These are phyloP conservation scores for Tricholoma sp. DNA, from an alignment of 768 basidiomycete genomes.

Conservation along the genomic window DNA sequence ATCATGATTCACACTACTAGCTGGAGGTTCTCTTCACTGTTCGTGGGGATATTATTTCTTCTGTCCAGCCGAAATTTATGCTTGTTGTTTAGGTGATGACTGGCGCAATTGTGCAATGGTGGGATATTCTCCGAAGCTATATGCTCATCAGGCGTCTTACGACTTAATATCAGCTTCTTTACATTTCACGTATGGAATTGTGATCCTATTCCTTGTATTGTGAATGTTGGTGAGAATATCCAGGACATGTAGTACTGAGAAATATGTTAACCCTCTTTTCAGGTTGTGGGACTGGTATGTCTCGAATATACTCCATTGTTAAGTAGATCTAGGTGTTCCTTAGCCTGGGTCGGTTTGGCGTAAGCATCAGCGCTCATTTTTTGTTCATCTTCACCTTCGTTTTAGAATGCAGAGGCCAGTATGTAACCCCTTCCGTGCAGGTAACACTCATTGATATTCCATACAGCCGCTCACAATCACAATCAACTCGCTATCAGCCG, in stretches of 20 bases:
- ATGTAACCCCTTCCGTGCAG: slow-evolving; percentile 6
- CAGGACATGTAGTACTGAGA: too few species aligned
- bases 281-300: slow-evolving; percentile 31
- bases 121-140: neutral
- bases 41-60: neutral
- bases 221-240: slow-evolving; percentile 24
- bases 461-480: slow-evolving; percentile 40
- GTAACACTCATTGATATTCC: neutral
- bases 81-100: neutral
- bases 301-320: neutral
- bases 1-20: neutral
- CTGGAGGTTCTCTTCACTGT: neutral
- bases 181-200: slow-evolving; percentile 42
- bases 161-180: slow-evolving; percentile 36
- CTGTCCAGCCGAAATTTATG: neutral
- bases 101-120: neutral
- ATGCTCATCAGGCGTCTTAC: neutral
- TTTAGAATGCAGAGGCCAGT: slow-evolving; percentile 33
- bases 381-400: neutral
- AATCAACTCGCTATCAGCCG: slow-evolving; percentile 45
- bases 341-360: slow-evolving; percentile 41
- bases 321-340: neutral
- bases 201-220: slow-evolving; percentile 28
- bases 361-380: slow-evolving; percentile 15
- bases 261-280: neutral